Evolutionary conservation across 2,329 filamentous ascomycete species (phyloP).

Genomic region (Calonectria multiphialidica): DNA sequence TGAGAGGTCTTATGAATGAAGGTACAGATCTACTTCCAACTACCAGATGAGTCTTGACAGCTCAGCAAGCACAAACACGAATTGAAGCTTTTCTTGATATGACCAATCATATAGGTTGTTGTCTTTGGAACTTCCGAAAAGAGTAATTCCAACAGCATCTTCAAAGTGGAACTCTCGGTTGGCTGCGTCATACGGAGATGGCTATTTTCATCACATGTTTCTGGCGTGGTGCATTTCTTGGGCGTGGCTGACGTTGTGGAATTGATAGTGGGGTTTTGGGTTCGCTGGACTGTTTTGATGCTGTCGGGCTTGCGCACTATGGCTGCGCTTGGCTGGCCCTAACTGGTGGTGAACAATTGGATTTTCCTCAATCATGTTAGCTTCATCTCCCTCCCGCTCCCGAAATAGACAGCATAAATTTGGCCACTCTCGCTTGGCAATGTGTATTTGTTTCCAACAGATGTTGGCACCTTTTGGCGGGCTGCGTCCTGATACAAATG

Average conservation of each 20-base stretch:
- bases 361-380: conserved; percentile 2
- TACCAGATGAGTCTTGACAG: too few relatives aligned
- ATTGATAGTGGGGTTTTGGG: background rate
- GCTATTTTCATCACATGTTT: background rate
- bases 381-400: too few relatives aligned
- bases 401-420: background rate
- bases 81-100: too few relatives aligned
- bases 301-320: too few relatives aligned
- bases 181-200: background rate
- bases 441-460: too few relatives aligned
- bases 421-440: too few relatives aligned
- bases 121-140: conserved; percentile 7
- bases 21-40: background rate
- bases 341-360: background rate
- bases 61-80: too few relatives aligned
- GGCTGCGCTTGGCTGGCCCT: background rate
- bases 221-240: too few relatives aligned
- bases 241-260: background rate
- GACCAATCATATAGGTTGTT: background rate
- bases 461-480: background rate
- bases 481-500: background rate
- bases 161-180: background rate
- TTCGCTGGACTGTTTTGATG: background rate
- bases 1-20: too few relatives aligned
- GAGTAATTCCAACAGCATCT: background rate